Evolutionary conservation across 2,329 filamentous ascomycete species (phyloP), one percentile per base, ranked within the genome.

Genomic region (Lasiodiplodia sp.): DNA sequence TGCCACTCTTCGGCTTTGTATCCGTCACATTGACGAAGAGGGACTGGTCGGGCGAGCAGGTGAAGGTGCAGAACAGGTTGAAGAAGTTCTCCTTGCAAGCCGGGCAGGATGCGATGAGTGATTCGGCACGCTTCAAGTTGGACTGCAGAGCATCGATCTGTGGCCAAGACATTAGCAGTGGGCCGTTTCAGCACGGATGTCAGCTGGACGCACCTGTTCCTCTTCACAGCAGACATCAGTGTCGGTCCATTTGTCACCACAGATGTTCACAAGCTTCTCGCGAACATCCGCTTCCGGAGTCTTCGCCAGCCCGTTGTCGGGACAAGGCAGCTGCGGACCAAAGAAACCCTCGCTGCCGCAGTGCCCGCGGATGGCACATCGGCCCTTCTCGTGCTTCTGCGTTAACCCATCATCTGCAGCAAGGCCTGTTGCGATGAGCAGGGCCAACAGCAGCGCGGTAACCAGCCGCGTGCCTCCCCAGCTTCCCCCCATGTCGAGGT

Each of bases 61-160:
- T 98, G 77, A 99, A 98, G 4, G 94, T 96, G 83, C 96, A 99
- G 80, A 99, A 99, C 55, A 96, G 86, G 82, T 99, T 97, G 85
- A 93, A 98, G 84, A 99, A 99, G 84, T 99, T 99, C 75, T 94
- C 91, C 81, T 96, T 97, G 87, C 96, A 99, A 38, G 96, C 96
- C 1, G 96, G 96, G 78, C 96, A 99, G 11, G 94, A 93, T 31
- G 94, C 90, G 78, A 99, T 94, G 76, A 99, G 91, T 69, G 91
- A 89, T 74, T 94, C 93, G 2, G 94, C 95, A 25, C 93, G 93
- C 73, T 92, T 91, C 69, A 99, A 86, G 76, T 97, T 96, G 70
- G 88, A 91, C 74, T 92, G 91, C 71, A 99, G 88, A 1, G 91
- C 86, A 74, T 92, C 88, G 68, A 99, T 85, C 91, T 94, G 75